Conservation (phyloP, 768 basidiomycete genomes). For the Lanmaoa pseudosensibilis region DNA sequence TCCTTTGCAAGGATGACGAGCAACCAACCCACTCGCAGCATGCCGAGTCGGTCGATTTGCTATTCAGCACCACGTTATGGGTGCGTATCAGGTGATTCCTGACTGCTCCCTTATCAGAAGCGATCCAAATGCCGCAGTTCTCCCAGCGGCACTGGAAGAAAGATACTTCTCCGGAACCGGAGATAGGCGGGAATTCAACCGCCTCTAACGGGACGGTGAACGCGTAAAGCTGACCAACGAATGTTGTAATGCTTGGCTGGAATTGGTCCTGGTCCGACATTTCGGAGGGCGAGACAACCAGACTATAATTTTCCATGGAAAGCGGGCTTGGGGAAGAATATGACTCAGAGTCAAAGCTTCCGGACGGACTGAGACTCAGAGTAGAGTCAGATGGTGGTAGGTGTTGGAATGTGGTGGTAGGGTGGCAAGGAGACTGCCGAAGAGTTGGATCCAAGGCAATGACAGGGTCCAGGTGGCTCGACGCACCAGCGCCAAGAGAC, state of each 20-base stretch:
- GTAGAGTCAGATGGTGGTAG: background rate
- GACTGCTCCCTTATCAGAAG: slow-evolving; percentile 14
- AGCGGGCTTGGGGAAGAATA: background rate
- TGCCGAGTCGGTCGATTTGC: background rate
- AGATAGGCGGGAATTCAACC: slow-evolving; percentile 7
- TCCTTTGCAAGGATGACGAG: background rate
- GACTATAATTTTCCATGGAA: background rate
- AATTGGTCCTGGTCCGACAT: background rate
- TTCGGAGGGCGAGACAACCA: background rate
- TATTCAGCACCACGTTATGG: slow-evolving; percentile 11
- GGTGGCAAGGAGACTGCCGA: background rate
- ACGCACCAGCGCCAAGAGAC: background rate
- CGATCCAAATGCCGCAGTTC: slow-evolving; percentile 20
- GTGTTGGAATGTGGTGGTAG: background rate
- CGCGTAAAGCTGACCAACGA: background rate
- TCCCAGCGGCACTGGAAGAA: slow-evolving; percentile 25
- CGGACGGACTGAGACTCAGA: background rate
- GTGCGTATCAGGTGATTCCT: slow-evolving; percentile 9
- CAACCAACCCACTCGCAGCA: slow-evolving; percentile 19
- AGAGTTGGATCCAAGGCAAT: background rate
- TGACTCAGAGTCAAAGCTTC: background rate
- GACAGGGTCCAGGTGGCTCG: background rate
- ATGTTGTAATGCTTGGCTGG: background rate
- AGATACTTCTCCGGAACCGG: background rate
- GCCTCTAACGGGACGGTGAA: slow-evolving; percentile 6